Conservation (phyloP, 192 early-diverging fungal species). For the Coemansia sp. region DNA sequence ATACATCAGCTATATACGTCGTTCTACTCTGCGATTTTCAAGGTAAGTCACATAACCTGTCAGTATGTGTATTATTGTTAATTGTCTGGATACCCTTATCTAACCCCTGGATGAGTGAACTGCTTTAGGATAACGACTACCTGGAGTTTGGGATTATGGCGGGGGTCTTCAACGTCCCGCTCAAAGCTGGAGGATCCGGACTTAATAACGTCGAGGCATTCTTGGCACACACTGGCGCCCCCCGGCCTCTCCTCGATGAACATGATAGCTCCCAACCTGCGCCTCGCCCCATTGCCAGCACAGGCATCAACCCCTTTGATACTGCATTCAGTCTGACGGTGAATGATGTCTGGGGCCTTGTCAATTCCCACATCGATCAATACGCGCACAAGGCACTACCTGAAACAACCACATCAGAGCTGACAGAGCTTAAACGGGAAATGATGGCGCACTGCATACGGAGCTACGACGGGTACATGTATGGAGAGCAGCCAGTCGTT, state of each 20-base stretch:
- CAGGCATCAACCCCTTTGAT: not conserved
- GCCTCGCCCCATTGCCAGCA: not conserved
- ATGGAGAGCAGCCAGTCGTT: not conserved
- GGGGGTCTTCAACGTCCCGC: not conserved
- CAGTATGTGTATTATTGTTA: not conserved
- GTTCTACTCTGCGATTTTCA: not conserved
- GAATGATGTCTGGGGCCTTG: not conserved
- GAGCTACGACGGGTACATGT: not conserved
- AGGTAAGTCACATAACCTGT: not conserved
- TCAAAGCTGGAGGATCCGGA: not conserved
- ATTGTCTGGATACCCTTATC: not conserved
- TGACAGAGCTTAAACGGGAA: not conserved
- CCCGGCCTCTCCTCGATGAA: not conserved
- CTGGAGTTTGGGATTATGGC: not conserved
- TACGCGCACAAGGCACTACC: not conserved
- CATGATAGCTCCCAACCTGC: not conserved
- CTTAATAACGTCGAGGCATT: not conserved
- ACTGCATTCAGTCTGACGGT: not conserved
- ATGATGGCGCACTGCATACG: not conserved
- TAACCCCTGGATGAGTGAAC: too few species aligned
- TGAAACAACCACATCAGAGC: not conserved
- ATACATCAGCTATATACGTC: not conserved
- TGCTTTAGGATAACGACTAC: not conserved
- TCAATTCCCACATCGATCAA: not conserved
- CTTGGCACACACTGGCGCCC: not conserved